Evolutionary conservation across 495 filamentous ascomycete species (phyloP).

Genomic region (Amphirosellinia nigrospora): DNA sequence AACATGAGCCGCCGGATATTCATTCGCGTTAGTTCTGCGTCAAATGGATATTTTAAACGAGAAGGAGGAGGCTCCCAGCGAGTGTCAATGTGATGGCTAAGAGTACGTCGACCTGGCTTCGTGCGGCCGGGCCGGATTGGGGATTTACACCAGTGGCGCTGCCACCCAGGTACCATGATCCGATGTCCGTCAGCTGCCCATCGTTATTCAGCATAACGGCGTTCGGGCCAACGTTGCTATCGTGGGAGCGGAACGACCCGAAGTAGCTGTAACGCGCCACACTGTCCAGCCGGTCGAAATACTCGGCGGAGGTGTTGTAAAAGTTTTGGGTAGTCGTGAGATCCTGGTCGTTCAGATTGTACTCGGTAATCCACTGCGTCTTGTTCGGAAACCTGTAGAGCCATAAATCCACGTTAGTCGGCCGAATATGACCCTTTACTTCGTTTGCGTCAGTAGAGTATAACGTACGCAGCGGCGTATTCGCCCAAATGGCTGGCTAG

Average conservation of each 20-base stretch:
- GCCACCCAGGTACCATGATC: slow-evolving; percentile 73
- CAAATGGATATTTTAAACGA: background rate
- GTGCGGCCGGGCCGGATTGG: slow-evolving; percentile 23
- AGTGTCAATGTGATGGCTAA: slow-evolving; percentile 18
- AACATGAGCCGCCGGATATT: background rate
- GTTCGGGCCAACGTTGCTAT: slow-evolving; percentile 73
- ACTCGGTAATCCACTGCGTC: slow-evolving; percentile 77
- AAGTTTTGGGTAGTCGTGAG: slow-evolving; percentile 64
- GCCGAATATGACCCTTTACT: background rate
- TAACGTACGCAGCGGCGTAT: slow-evolving; percentile 55
- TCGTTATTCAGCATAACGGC: slow-evolving; percentile 66
- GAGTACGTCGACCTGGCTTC: background rate
- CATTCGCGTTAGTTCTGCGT: background rate
- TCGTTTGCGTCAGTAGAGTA: slow-evolving; percentile 3
- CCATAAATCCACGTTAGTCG: background rate
- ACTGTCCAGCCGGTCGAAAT: slow-evolving; percentile 66
- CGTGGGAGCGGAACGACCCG: slow-evolving; percentile 69
- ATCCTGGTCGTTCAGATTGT: slow-evolving; percentile 57
- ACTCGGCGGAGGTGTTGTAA: slow-evolving; percentile 67
- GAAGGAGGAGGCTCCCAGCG: slow-evolving; percentile 1
- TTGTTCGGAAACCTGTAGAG: slow-evolving; percentile 60
- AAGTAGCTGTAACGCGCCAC: slow-evolving; percentile 75
- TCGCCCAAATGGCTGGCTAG: slow-evolving; percentile 72
- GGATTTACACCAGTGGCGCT: slow-evolving; percentile 53
- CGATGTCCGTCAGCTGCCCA: slow-evolving; percentile 72